phyloP scores from a whole-genome alignment of 2,329 filamentous ascomycete genomes.

The Stachybotrys echinatus region DNA sequence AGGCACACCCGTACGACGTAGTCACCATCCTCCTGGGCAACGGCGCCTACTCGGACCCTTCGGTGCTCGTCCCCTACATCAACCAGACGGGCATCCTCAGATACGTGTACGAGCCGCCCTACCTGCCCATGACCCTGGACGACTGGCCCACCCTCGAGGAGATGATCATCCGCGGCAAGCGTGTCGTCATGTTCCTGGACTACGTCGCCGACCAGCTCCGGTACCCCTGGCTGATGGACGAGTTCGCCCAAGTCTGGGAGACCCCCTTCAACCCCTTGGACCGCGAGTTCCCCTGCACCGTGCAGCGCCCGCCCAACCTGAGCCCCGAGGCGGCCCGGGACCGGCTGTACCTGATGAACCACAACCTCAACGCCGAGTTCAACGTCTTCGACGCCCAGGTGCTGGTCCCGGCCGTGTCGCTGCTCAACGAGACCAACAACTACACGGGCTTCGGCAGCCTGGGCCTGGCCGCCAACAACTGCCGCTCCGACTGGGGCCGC shows the following conservation, averaged over 20 bases:
- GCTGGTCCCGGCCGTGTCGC: slow-evolving; percentile 65
- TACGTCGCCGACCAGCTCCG: slow-evolving; percentile 74
- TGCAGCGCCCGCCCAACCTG: slow-evolving; percentile 70
- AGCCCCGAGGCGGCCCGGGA: slow-evolving; percentile 46
- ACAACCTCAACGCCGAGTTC: slow-evolving; percentile 82
- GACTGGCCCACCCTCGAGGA: slow-evolving; percentile 81
- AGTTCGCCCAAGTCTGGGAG: slow-evolving; percentile 89
- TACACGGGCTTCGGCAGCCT: slow-evolving; percentile 60
- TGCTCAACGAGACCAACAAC: slow-evolving; percentile 69
- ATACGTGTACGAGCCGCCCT: slow-evolving; percentile 68
- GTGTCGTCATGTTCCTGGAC: slow-evolving; percentile 78
- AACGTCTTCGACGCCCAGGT: slow-evolving; percentile 58
- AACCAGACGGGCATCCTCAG: slow-evolving; percentile 65
- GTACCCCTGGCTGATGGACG: slow-evolving; percentile 79
- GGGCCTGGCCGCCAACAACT: slow-evolving; percentile 59
- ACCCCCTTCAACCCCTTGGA: slow-evolving; percentile 73
- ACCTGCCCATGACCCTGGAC: slow-evolving; percentile 62
- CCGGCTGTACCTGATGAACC: slow-evolving; percentile 78
- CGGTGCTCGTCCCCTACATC: slow-evolving; percentile 64
- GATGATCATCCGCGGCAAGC: slow-evolving; percentile 66
- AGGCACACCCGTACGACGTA: slow-evolving; percentile 75
- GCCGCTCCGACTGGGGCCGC: slow-evolving; percentile 55
- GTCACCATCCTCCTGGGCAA: slow-evolving; percentile 85
- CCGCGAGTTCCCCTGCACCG: slow-evolving; percentile 67
- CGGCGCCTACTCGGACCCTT: slow-evolving; percentile 61